A percentile compares a stretch with the other conserved stretches of the same genome.
phyloP scores from a whole-genome alignment of 2,329 filamentous ascomycete species.

The Ploettnerulaceae sp. region DNA sequence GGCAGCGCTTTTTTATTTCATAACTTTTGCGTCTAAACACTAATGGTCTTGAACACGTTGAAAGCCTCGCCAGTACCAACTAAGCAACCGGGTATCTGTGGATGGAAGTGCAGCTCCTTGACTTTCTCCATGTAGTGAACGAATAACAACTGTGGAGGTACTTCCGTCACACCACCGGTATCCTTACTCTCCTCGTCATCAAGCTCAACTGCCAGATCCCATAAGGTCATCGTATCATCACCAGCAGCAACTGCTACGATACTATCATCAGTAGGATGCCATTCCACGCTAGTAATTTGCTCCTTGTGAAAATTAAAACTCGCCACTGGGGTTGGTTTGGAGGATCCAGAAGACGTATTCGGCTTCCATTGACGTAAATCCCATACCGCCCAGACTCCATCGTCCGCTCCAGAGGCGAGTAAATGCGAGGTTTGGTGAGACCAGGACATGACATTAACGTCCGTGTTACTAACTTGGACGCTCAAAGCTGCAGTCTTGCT shows the following conservation, averaged over 20 bases:
- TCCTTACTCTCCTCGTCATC: conserved; percentile 96
- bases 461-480: conserved; percentile 74
- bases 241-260: conserved; percentile 88
- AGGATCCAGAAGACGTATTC: conserved; percentile 39
- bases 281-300: conserved; percentile 92
- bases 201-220: conserved; percentile 94
- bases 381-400: conserved; percentile 94
- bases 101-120: conserved; percentile 97
- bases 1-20: conserved; percentile 1
- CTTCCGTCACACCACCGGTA: conserved; percentile 79
- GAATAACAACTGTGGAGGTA: conserved; percentile 91
- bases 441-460: conserved; percentile 98
- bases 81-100: conserved; percentile 84
- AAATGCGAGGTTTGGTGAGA: conserved; percentile 83
- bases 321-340: conserved; percentile 74
- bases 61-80: conserved; percentile 90
- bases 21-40: conserved; percentile 54
- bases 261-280: conserved; percentile 96
- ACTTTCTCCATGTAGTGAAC: conserved; percentile 94
- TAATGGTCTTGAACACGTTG: conserved; percentile 79
- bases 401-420: conserved; percentile 86
- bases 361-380: conserved; percentile 94
- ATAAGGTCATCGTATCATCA: conserved; percentile 90
- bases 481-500: conserved; percentile 82
- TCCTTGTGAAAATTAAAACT: conserved; percentile 94